Evolutionary conservation across 768 basidiomycete genomes (phyloP).

Genomic region (Phanerodontia chrysosporium): DNA sequence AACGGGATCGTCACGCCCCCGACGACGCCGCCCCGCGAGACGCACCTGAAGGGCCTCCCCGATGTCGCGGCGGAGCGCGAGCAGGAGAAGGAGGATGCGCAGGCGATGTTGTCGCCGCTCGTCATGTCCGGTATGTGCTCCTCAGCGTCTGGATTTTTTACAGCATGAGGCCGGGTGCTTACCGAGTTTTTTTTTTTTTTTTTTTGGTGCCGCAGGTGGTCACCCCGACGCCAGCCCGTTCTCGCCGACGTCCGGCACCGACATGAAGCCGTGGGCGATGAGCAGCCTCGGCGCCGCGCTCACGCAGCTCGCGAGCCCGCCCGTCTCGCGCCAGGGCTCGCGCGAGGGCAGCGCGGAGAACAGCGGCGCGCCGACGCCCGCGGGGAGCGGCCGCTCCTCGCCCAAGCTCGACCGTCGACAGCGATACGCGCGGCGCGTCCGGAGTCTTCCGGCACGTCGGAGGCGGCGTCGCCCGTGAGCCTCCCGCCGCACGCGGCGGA

Average conservation of each 20-base stretch:
- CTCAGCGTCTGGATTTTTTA: too few relatives aligned
- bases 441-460: not conserved
- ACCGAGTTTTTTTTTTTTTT: too few relatives aligned
- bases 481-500: conserved; percentile 4
- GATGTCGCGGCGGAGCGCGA: not conserved
- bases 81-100: conserved; percentile 5
- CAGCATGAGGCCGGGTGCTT: not conserved
- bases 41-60: not conserved
- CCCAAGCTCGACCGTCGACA: not conserved
- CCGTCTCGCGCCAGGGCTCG: conserved; percentile 16
- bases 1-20: conserved; percentile 23
- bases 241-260: not conserved
- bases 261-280: not conserved
- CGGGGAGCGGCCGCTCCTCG: not conserved
- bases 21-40: conserved; percentile 19
- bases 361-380: not conserved
- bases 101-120: conserved; percentile 12
- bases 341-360: conserved; percentile 13
- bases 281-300: not conserved
- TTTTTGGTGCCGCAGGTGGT: too few relatives aligned
- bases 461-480: conserved; percentile 10
- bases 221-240: conserved; percentile 6
- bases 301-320: conserved; percentile 21
- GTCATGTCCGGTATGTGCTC: conserved; percentile 11
- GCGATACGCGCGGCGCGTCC: too few relatives aligned